Percentiles rank a stretch among this genome's conserved stretches.
Conservation (phyloP, 2,329 filamentous ascomycete genomes). For the Stagonosporopsis tanaceti region DNA sequence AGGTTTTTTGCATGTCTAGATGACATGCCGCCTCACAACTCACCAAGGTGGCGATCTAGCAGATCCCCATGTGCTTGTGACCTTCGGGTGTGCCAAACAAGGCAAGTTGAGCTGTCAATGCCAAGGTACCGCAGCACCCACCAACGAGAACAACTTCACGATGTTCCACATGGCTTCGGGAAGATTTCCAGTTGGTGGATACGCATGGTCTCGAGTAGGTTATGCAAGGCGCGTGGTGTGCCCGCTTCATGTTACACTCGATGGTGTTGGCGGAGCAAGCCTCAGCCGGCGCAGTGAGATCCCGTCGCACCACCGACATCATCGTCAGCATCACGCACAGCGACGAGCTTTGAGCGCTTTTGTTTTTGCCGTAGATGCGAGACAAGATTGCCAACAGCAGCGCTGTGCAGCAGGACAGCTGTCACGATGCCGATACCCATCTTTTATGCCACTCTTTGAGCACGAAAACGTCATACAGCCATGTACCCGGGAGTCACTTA, state of each 20-base stretch:
- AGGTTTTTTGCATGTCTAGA: too few relatives aligned
- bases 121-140: constrained; percentile 5
- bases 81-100: constrained; percentile 1
- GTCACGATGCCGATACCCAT: too few relatives aligned
- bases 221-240: constrained; percentile 3
- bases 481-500: not conserved
- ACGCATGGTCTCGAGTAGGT: constrained; percentile 14
- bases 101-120: constrained; percentile 1
- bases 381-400: not conserved
- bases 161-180: not conserved
- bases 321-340: not conserved
- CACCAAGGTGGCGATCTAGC: constrained; percentile 11
- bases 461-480: constrained; percentile 2
- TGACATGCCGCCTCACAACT: constrained; percentile 15
- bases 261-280: constrained; percentile 4
- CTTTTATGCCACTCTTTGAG: not conserved
- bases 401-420: not conserved
- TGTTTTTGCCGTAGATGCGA: not conserved
- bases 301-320: constrained; percentile 14
- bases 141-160: constrained; percentile 1
- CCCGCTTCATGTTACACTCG: constrained; percentile 11
- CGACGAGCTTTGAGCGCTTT: not conserved
- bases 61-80: constrained; percentile 17
- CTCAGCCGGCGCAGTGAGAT: constrained; percentile 18
- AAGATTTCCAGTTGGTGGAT: not conserved